Base-by-base conservation (phyloP, 257 asterid species). In the Przewalskia tangutica region DNA sequence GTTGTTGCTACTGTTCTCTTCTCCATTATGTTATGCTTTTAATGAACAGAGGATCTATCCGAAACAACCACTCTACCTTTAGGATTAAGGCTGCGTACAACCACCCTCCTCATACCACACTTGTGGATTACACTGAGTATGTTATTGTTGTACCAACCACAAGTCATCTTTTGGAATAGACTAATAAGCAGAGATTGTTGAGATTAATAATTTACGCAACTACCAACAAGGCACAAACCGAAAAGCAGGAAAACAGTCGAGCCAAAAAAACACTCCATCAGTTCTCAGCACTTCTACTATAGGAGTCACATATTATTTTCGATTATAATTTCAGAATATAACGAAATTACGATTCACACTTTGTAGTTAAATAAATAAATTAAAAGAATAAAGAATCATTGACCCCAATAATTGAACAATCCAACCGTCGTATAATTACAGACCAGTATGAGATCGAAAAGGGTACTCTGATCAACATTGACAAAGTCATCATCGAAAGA, bases 381-480 rank as follows among this genome's bases (percentile, higher is more conserved):
- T 27, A 5, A 63, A 63, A 63, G 17, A 27, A 12, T 2, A 63
- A 63, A 27, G 4, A 63, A 27, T 27, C n/a, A 63, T 1, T 0
- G 2, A 27, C 44, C 5, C 1, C 70, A 63, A 63, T 63, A 27
- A 8, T n/a, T 17, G 17, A 67, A 40, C 5, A 18, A 40, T 38
- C 27, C 7, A 7, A n/a, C n/a, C n/a, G n/a, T n/a, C n/a, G n/a
- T n/a, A 38, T 38, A 38, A 38, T 38, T 38, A 18, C 59, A 80
- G 7, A 83, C 86, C 83, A 79, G 12, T 20, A 83, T 83, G 81
- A 83, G 81, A 32, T 83, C 65, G 20, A 79, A 83, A 46, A 83
- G 81, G n/a, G 56, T 79, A 53, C 32, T 11, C 66, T 83, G 81
- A 9, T 79, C 86, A 46, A 83, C 83, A 16, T 79, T 83, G 27